phyloP scores from a whole-genome alignment of 2,329 filamentous ascomycete species.

The Hypoxylon sp. region DNA sequence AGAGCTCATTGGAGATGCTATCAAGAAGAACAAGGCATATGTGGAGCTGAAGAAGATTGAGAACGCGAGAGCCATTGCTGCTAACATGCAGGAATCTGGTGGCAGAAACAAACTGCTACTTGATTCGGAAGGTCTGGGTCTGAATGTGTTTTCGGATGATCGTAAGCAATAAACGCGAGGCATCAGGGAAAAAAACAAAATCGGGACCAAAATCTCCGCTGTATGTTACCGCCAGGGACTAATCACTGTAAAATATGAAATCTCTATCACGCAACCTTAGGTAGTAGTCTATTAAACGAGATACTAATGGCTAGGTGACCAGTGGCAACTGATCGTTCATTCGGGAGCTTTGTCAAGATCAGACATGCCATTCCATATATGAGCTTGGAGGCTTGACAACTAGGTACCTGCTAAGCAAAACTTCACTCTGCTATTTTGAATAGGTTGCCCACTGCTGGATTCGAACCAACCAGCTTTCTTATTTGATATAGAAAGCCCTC shows the following conservation, averaged over 20 bases:
- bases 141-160: conserved; percentile 78
- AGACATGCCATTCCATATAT: neutral
- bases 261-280: conserved; percentile 17
- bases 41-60: conserved; percentile 98
- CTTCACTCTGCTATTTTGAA: neutral
- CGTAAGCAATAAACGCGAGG: conserved; percentile 59
- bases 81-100: conserved; percentile 84
- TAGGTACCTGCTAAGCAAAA: too few species aligned
- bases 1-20: conserved; percentile 96
- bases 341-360: neutral
- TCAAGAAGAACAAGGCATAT: conserved; percentile 99
- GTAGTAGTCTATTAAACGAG: neutral
- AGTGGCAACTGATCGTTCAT: neutral
- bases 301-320: neutral
- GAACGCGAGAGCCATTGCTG: conserved; percentile 91
- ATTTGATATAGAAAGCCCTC: too few species aligned
- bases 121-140: conserved; percentile 87
- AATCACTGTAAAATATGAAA: conserved; percentile 47
- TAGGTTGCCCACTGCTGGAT: neutral
- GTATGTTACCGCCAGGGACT: conserved; percentile 50
- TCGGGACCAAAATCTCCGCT: conserved; percentile 53
- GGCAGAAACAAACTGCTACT: conserved; percentile 94
- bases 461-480: neutral
- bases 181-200: conserved; percentile 40
- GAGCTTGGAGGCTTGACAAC: neutral